These are phyloP conservation scores for Kuraishia molischiana DNA, from an alignment of 805 yeast genomes.

Conservation along the genomic window DNA sequence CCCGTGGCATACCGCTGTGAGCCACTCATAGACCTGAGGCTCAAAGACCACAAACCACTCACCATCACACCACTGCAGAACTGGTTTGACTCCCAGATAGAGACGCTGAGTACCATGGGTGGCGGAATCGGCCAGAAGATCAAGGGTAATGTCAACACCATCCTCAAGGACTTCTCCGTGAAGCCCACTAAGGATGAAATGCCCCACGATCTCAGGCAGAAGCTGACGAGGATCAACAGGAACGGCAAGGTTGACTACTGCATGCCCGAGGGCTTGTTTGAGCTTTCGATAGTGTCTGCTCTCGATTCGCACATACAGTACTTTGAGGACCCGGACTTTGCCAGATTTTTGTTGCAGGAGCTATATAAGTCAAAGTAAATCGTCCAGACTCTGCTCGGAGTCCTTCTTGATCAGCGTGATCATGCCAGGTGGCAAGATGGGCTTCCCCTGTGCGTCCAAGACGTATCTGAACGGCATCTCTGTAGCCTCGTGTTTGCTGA, in stretches of 20 bases:
- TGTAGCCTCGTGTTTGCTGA: conserved; percentile 80
- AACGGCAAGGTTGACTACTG: conserved; percentile 78
- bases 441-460: conserved; percentile 48
- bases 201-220: neutral
- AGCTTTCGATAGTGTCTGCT: conserved; percentile 70
- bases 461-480: conserved; percentile 98
- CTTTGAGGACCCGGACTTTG: conserved; percentile 79
- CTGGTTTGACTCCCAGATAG: conserved; percentile 38
- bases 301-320: conserved; percentile 84
- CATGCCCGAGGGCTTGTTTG: conserved; percentile 69
- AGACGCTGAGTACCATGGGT: conserved; percentile 27
- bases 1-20: conserved; percentile 88
- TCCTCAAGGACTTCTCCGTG: conserved; percentile 2
- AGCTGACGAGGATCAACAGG: conserved; percentile 33
- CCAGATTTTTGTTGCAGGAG: conserved; percentile 66
- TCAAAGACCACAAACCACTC: conserved; percentile 43
- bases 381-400: conserved; percentile 75
- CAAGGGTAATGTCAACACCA: conserved; percentile 8
- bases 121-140: conserved; percentile 26
- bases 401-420: conserved; percentile 75
- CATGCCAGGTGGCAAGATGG: conserved; percentile 92
- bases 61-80: conserved; percentile 42
- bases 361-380: conserved; percentile 34
- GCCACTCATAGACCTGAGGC: conserved; percentile 54
- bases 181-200: neutral